Evolutionary conservation across 2,329 filamentous ascomycete genomes (phyloP).

Genomic region (Didymella glomerata): DNA sequence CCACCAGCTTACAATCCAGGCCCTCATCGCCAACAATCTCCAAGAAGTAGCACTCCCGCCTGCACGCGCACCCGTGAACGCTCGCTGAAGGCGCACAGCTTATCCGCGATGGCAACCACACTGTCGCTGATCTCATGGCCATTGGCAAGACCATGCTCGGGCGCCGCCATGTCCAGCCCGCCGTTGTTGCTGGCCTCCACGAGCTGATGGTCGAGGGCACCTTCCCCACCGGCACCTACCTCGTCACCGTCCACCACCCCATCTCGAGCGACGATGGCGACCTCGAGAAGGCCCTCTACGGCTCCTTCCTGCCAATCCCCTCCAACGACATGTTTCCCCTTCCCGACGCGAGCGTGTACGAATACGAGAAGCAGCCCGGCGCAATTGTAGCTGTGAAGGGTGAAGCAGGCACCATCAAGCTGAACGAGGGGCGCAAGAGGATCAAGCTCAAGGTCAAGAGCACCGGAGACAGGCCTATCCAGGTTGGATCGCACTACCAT

Average conservation of each 20-base stretch:
- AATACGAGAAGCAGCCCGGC: constrained; percentile 75
- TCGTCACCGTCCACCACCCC: constrained; percentile 93
- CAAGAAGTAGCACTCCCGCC: constrained; percentile 70
- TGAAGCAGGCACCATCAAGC: constrained; percentile 66
- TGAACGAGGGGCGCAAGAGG: constrained; percentile 79
- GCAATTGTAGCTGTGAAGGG: constrained; percentile 77
- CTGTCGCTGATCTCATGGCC: constrained; percentile 90
- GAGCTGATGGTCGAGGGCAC: constrained; percentile 95
- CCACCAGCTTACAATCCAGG: constrained; percentile 55
- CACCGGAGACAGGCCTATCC: constrained; percentile 87
- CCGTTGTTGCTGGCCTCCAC: constrained; percentile 78
- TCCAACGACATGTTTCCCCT: constrained; percentile 72
- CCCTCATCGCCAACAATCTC: constrained; percentile 84
- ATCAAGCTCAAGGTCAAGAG: constrained; percentile 81
- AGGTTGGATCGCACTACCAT: constrained; percentile 93
- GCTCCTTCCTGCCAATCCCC: constrained; percentile 87
- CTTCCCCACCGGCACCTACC: constrained; percentile 87
- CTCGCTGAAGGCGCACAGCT: constrained; percentile 61
- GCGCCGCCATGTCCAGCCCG: constrained; percentile 86
- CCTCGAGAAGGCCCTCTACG: constrained; percentile 85
- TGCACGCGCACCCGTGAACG: constrained; percentile 12
- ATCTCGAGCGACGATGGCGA: constrained; percentile 87
- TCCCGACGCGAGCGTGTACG: constrained; percentile 71
- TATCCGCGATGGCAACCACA: constrained; percentile 94
- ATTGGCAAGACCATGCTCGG: constrained; percentile 92